Base-by-base conservation (phyloP, 2,329 filamentous ascomycete genomes). In the Chaetomium globosum region DNA sequence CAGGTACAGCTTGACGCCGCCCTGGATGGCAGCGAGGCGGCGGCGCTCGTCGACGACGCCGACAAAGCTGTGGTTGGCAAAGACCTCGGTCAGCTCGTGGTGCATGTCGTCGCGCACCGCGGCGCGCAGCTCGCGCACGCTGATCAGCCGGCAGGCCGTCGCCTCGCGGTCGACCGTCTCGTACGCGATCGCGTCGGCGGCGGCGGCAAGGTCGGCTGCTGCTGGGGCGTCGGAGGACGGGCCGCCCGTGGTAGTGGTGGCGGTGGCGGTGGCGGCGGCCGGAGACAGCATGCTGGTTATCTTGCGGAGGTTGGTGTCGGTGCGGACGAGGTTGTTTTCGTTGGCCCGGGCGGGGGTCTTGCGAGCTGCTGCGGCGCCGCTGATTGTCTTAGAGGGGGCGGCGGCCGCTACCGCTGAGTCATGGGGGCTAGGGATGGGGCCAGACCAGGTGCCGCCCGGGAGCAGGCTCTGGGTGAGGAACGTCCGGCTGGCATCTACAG, bases 281-380 rank as follows among this genome's bases (percentile, higher is more conserved):
- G 87, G 83, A n/a, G 87, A 83, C 36, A 99, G 86, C 94, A 99
- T 98, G 67, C 91, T 93, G 0, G 95, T 99, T 68, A 99, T 99
- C 76, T 99, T 99, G 65, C 93, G 90, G 69, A 92, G 83, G 65
- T 89, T 91, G 1, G 91, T 88, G 75, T 99, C 95, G 12, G 94
- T 98, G 23, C 95, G 88, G 2, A 99, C 88, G 13, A 99, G 85
- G 63, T 90, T 96, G 74, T 96, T 96, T 73, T 95, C 92, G 69
- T 93, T 89, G 0, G 88, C 85, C 65, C 85, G 87, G 62, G 83
- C 83, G 1, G 80, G 74, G 0, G 79, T 75, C 67, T 61, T 74
- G 68, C 23, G 79, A 78, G 67, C 33, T 36, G 33, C 31, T 10
- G 31, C 78, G 77, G 72, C 76, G 77, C 75, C 76, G 69, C 74